phyloP scores from a whole-genome alignment of 129 eudicot species.

The Flaveria trinervia region DNA sequence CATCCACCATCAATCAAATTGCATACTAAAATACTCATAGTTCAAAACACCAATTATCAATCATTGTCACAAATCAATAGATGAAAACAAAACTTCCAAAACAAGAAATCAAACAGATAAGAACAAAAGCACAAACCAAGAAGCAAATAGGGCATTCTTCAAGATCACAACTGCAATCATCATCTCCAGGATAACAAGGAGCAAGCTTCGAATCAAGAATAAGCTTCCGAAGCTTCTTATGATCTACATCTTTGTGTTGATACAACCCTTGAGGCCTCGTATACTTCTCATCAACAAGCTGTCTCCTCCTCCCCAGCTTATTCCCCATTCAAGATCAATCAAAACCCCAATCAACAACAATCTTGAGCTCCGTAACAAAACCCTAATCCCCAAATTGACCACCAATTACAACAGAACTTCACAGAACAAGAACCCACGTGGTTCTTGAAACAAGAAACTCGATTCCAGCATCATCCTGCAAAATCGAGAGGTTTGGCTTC shows the following conservation, averaged over 20 bases:
- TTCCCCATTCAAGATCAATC: slow-evolving; percentile 69
- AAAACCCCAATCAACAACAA: slow-evolving; percentile 14
- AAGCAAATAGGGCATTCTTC: slow-evolving; percentile 99
- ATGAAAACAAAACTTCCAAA: neutral
- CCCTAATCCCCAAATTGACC: slow-evolving; percentile 38
- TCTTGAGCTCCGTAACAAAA: slow-evolving; percentile 6
- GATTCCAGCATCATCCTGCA: slow-evolving; percentile 31
- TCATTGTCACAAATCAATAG: too few relatives aligned
- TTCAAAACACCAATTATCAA: too few relatives aligned
- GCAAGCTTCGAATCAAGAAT: slow-evolving; percentile 95
- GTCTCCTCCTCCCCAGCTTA: slow-evolving; percentile 83
- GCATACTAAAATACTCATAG: neutral
- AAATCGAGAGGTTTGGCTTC: slow-evolving; percentile 7
- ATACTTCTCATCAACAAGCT: slow-evolving; percentile 92
- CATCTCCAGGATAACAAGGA: slow-evolving; percentile 95
- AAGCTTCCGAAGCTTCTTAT: slow-evolving; percentile 92
- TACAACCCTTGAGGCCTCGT: slow-evolving; percentile 96
- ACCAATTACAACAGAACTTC: slow-evolving; percentile 13
- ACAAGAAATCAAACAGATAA: neutral
- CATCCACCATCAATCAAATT: neutral
- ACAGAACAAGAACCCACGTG: neutral
- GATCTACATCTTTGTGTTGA: slow-evolving; percentile 94
- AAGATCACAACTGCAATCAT: slow-evolving; percentile 70
- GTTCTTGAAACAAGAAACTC: slow-evolving; percentile 5
- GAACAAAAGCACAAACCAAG: slow-evolving; percentile 58